Base-by-base conservation (phyloP, 768 basidiomycete genomes). In the Boletales sp. region DNA sequence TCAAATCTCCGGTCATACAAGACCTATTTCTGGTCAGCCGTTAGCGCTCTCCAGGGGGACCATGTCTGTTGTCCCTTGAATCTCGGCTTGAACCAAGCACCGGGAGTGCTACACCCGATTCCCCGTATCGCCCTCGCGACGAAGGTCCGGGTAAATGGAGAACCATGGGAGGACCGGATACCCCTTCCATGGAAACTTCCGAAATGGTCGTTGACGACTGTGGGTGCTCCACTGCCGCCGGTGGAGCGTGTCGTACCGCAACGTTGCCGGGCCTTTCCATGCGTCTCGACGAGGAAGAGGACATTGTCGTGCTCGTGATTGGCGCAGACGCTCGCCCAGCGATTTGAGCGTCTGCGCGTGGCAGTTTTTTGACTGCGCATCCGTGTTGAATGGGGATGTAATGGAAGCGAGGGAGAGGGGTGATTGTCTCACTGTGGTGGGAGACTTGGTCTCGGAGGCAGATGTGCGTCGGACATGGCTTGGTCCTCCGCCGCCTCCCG, bases 291-390 rank as follows among this genome's bases (percentile, higher is more conserved):
- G 55, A 52, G 39, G 61, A 56, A 32, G 48, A 30, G 18, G 48
- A 38, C 11, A 21, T 21, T 4, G 47, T 12, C 17, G 45, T 17
- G 10, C 17, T 18, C 1, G 39, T 14, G 57, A 17, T 19, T 18
- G 77, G 82, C 84, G 85, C 85, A 86, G 85, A 84, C 83, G 79
- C 78, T 72, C 81, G 82, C 85, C 84, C 84, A 79, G 83, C 63
- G 50, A 61, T 62, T 60, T 78, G 76, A 75, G 77, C 84, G 79
- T 84, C 85, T 86, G 85, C 85, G 85, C 84, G 80, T 62, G 72
- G 77, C 49, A 84, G 77, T 87, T 86, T 86, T 87, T 86, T 86
- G 83, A 66, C 77, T 74, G 77, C 41, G 54, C 13, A 8, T 65
- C 65, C 48, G 63, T 43, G 52, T 61, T 62, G 65, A 58, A 82